Base-by-base conservation (phyloP, 1,284 basidiomycete species). In the Naganishia albida region DNA sequence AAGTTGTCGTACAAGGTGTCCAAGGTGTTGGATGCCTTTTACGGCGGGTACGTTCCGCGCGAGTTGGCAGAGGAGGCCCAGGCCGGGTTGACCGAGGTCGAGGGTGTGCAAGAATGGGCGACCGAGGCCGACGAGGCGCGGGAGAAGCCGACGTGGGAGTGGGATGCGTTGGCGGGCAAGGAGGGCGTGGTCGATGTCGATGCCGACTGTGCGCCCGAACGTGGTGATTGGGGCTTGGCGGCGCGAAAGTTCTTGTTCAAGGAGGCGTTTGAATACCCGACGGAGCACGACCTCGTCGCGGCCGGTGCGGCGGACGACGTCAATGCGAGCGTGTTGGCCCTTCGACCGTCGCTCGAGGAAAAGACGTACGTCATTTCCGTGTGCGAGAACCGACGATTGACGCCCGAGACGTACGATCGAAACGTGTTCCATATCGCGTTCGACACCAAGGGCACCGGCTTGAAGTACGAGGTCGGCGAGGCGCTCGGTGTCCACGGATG, bases 361-460 rank as follows among this genome's bases (percentile, higher is more conserved):
- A 87, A 90, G 75, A 98, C 93, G 39, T 98, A 86, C 85, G 86
- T 98, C 68, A 88, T 98, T 68, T 93, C 89, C 20, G 94, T 94
- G 75, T 86, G 88, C 7, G 94, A 97, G 79, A 98, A 98, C 82
- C 87, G 88, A 60, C 90, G 95, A 39, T 86, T 99, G 62, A 99
- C 95, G 0, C 96, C 96, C 42, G 79, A 85, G 71, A 91, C 95
- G 70, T 99, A 99, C 80, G 91, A 98, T 80, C 90, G 96, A 70
- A 98, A 99, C 79, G 93, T 99, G 65, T 99, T 99, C 85, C 95
- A 99, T 81, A 86, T 99, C 76, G 95, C 98, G 82, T 93, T 99
- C 77, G 87, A 93, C 78, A 93, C 92, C 12, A 81, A 85, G 55
- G 91, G 91, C 49, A 99, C 96, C 18, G 93, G 92, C 10, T 85